Evolutionary conservation across 306 rosid genomes (phyloP).

Genomic region (Glycine tomentella): DNA sequence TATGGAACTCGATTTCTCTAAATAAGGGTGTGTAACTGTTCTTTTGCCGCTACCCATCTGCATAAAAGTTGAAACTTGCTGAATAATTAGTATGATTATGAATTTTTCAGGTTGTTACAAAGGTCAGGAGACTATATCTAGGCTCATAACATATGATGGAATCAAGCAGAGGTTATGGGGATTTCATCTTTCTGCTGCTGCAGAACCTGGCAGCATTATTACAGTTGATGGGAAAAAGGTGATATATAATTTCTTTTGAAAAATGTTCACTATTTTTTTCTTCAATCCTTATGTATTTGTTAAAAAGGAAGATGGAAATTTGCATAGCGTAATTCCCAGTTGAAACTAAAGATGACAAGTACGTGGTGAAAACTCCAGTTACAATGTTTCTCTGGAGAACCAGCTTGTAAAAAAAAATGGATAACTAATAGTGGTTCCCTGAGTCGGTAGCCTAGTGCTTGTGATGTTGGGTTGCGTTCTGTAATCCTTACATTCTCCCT

Average conservation of each 20-base stretch:
- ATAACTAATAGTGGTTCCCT: conserved; percentile 21
- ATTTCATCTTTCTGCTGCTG: conserved; percentile 72
- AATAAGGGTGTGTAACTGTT: conserved; percentile 67
- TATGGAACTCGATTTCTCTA: conserved; percentile 90
- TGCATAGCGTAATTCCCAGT: conserved; percentile 6
- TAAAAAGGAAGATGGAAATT: conserved; percentile 18
- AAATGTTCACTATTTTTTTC: neutral
- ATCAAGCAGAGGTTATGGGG: conserved; percentile 96
- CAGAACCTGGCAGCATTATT: conserved; percentile 80
- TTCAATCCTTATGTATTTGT: neutral
- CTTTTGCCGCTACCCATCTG: conserved; percentile 31
- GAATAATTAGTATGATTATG: conserved; percentile 40
- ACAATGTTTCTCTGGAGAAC: conserved; percentile 16
- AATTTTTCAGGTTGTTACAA: conserved; percentile 84
- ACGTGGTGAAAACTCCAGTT: conserved; percentile 19
- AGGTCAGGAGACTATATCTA: conserved; percentile 95
- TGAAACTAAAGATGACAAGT: conserved; percentile 16
- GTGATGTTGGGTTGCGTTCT: conserved; percentile 9
- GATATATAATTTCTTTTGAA: conserved; percentile 28
- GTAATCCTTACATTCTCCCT: conserved; percentile 8
- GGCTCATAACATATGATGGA: conserved; percentile 91
- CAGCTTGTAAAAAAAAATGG: conserved; percentile 4
- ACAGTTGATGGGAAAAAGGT: conserved; percentile 81
- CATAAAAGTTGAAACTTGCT: conserved; percentile 28
- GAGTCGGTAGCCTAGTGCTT: conserved; percentile 3